Evolutionary conservation across 495 filamentous ascomycete genomes (phyloP).

Genomic region (Xanthoparmelia taractica): DNA sequence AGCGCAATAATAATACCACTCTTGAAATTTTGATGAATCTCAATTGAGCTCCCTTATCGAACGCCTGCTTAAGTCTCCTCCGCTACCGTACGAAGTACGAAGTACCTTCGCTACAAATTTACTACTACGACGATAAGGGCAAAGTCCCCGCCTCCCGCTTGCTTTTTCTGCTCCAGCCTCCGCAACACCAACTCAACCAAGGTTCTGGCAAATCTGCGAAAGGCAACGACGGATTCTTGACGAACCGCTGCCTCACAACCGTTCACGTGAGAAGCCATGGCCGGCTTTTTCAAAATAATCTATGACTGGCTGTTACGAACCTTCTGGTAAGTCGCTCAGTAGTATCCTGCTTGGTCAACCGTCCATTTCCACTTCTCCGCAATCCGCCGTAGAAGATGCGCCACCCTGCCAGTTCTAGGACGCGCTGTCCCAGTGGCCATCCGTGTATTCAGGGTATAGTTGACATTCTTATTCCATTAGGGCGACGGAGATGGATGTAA

Average conservation of each 20-base stretch:
- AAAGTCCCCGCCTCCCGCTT: slow-evolving; percentile 22
- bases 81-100: too few relatives aligned
- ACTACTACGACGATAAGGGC: slow-evolving; percentile 21
- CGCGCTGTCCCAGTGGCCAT: slow-evolving; percentile 1
- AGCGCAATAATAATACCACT: background rate
- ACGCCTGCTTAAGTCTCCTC: background rate
- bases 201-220: slow-evolving; percentile 16
- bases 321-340: slow-evolving; percentile 70
- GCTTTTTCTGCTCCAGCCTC: slow-evolving; percentile 10
- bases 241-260: slow-evolving; percentile 11
- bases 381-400: background rate
- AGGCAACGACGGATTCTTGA: slow-evolving; percentile 20
- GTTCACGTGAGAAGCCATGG: slow-evolving; percentile 47
- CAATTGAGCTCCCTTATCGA: background rate
- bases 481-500: slow-evolving; percentile 99
- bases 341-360: background rate
- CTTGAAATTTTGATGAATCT: background rate
- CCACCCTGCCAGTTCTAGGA: background rate
- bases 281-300: slow-evolving; percentile 81
- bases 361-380: background rate
- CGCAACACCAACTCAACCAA: slow-evolving; percentile 17
- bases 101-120: background rate
- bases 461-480: slow-evolving; percentile 40
- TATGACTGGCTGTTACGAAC: slow-evolving; percentile 98
- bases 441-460: background rate